Base-by-base conservation (phyloP, 75 land plant genomes). In the Larix kaempferi region DNA sequence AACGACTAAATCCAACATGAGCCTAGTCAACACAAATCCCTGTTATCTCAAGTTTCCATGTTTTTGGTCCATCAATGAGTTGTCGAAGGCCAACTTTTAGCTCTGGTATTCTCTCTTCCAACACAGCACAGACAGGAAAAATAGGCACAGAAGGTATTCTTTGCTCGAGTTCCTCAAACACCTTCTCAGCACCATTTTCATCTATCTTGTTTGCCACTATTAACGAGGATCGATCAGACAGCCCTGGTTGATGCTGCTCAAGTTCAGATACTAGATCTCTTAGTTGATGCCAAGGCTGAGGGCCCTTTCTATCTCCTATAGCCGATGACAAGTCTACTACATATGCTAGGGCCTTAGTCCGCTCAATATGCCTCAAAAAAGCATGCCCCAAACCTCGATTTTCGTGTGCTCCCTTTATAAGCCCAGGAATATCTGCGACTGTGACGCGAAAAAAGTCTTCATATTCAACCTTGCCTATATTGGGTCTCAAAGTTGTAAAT, bases 361-460 rank as follows among this genome's bases (percentile, higher is more conserved):
- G 90, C 84, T 97, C 99, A 29, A 97, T 89, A 71, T 97, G 99
- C 73, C 99, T 80, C 56, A 97, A 73, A 79, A 97, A 97, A 23
- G 93, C 90, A 80, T 90, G 96, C 4, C 99, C 98, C 17, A 97
- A 82, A n/a, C 99, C 99, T 12, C 93, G 90, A 74, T 97, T 94
- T 54, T 82, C 81, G 69, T 94, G 95, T 21, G 99, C 99, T 65
- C 98, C 99, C 78, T 82, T 87, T 67, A 97, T 94, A n/a, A 97
- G 82, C 37, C 99, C 99, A 2, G 99, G 99, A 76, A 97, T 91
- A 74, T 97, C 99, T 33, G 99, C 99, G 33, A 94, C 95, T 10
- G 91, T 89, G 16, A 92, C 39, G 2, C 82, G 76, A 58, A 75
- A 86, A 58, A 86, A 84, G 81, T 96, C 99, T 22, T 90, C 93